A percentile compares a stretch with the other conserved stretches of the same genome.
These are phyloP conservation scores for Metarhizium anisopliae DNA, from an alignment of 2,329 filamentous ascomycete genomes.

Conservation along the genomic window DNA sequence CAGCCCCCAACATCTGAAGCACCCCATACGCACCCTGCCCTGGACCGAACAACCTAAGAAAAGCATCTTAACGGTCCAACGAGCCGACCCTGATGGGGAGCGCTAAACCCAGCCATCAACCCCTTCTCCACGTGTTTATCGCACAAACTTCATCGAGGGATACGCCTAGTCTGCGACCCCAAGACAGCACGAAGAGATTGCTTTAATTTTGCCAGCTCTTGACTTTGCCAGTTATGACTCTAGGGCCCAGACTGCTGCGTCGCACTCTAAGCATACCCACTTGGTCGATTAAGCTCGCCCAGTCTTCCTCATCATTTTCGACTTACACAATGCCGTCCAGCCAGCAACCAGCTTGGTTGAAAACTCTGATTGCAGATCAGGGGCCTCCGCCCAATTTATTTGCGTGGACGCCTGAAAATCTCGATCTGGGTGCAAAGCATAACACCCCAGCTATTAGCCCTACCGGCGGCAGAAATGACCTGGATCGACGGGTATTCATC, in stretches of 20 bases:
- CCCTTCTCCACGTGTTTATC: not conserved
- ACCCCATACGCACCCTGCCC: not conserved
- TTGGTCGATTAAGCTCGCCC: not conserved
- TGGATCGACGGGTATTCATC: conserved; percentile 56
- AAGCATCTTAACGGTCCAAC: not conserved
- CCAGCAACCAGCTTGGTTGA: conserved; percentile 21
- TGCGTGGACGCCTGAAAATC: conserved; percentile 24
- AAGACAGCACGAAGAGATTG: too few species aligned
- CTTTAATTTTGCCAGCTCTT: not conserved
- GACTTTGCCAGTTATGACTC: not conserved
- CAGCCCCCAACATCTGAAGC: not conserved
- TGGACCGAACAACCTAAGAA: not conserved
- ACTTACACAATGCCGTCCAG: not conserved
- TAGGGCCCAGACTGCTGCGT: not conserved
- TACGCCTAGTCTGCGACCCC: not conserved
- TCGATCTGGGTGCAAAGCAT: conserved; percentile 8
- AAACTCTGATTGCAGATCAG: conserved; percentile 16
- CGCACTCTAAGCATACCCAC: not conserved
- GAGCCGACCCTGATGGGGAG: not conserved
- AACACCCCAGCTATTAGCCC: conserved; percentile 5
- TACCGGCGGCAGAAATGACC: conserved; percentile 5
- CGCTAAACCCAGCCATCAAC: not conserved
- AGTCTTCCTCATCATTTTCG: not conserved
- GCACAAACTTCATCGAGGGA: not conserved
- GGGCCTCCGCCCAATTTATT: conserved; percentile 24